Evolutionary conservation across 106 monocot genomes (phyloP), one percentile per base, ranked within the genome.

Genomic region (Posidonia australis): DNA sequence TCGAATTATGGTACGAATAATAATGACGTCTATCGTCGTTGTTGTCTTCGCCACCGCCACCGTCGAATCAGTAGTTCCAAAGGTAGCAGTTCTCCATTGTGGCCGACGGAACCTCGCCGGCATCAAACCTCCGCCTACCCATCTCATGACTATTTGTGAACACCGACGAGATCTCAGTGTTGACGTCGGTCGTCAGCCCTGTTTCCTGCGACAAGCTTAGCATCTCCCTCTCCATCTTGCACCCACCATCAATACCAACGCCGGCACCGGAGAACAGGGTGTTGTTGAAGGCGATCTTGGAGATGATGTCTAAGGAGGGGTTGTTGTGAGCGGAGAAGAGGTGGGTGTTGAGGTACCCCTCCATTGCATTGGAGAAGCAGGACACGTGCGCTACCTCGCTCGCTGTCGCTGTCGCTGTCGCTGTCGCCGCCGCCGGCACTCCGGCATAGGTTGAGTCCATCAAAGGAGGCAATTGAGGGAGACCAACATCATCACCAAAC

Each of bases 151-250:
- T 36, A 13, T 53, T 55, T 20, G 53, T 41, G 32, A 67, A 24
- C 31, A 54, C 54, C 19, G 79, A 70, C 11, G 75, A 75, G 69
- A 66, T 75, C 75, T 74, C 79, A 22, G 74, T 58, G 52, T 75
- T 75, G 49, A 74, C 44, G 44, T 69, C 79, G 51, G 42, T 71
- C 54, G 77, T 73, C 26, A 76, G 57, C 27, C 71, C 72, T 5
- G 75, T 72, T 13, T 75, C 80, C 67, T 76, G 76, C 0, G 76
- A 76, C 14, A 62, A 42, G 46, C 78, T 78, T 0, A 62, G 54
- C 70, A 58, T 56, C 70, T 62, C 68, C 58, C 26, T 69, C 30
- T 63, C 81, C 44, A 41, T 36, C 46, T 77, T 77, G 56, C 41
- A 58, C 48, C 45, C 65, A 1, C 13, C 48, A 9, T 24, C 43